phyloP scores from a whole-genome alignment of 306 rosid species.

The Cucurbita moschata region DNA sequence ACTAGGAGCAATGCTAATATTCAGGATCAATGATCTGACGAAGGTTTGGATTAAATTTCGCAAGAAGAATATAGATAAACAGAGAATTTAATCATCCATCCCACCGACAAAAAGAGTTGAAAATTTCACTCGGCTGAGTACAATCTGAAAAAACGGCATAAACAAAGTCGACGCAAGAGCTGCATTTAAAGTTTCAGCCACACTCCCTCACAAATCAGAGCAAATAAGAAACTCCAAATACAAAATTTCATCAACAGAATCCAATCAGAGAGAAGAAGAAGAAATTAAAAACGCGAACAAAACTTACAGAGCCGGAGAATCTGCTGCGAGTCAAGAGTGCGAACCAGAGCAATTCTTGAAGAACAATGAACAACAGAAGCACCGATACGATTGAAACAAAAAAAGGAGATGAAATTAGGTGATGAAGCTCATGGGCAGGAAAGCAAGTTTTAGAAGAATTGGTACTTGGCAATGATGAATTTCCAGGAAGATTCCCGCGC shows the following conservation, averaged over 20 bases:
- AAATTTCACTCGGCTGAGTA: not conserved
- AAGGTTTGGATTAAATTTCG: not conserved
- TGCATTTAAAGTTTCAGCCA: not conserved
- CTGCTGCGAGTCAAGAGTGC: no score
- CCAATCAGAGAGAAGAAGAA: not conserved
- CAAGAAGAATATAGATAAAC: not conserved
- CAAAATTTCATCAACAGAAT: not conserved
- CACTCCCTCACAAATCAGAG: not conserved
- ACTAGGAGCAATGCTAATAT: not conserved
- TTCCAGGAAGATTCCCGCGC: conserved; percentile 5
- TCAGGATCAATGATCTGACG: not conserved
- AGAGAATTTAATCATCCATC: not conserved
- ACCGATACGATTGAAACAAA: no score
- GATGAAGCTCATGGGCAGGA: no score
- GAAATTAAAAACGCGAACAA: not conserved
- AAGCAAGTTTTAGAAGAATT: no score
- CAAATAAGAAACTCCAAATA: not conserved
- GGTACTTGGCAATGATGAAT: not conserved
- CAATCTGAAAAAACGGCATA: not conserved
- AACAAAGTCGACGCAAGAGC: not conserved
- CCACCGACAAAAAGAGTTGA: not conserved
- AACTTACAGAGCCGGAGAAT: not conserved
- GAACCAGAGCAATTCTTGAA: not conserved
- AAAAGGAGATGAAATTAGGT: not conserved
- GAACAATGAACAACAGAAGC: not conserved